Evolutionary conservation across 495 filamentous ascomycete genomes (phyloP), one percentile per base, ranked within the genome.

Genomic region (Arthonia radiata): DNA sequence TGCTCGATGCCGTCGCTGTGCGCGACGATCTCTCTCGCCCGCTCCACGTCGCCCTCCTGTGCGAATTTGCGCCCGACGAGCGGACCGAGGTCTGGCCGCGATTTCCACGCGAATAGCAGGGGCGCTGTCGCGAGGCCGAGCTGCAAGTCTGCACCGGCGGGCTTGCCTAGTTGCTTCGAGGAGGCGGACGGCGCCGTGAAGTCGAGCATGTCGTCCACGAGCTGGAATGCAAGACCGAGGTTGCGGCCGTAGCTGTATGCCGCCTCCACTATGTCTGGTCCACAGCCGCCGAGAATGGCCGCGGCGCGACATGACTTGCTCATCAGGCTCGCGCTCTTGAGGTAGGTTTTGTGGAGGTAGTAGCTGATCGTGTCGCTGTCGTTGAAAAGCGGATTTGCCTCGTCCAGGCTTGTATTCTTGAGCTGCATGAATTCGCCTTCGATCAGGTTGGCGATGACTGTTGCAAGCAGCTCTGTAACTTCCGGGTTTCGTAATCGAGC

Each of bases 381-480:
- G 6, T 11, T 6, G 58, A 74, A 94, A 9, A 57, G 54, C 0
- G 80, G 80, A 34, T 74, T 67, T 31, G 56, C 48, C 49, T 92
- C 83, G 40, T 93, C 83, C 31, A 64, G 59, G 12, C 71, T 74
- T 2, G 86, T 94, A 50, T 97, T 97, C 50, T 91, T 83, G 29
- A 97, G 56, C 53, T 97, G 86, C 82, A 94, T 94, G 56, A 97
- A 92, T 46, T 97, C 86, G 35, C 86, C 86, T 51, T 97, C 89
- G 14, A 97, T 83, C 13, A 97, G 54, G 36, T 97, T 94, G 17
- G 89, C 81, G 37, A 97, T 92, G 15, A 94, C 86, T 3, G 81
- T 94, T 5, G 86, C 81, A 27, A 97, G 51, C 5, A 97, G 62
- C 50, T 97, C 86, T 4, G 77, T 78, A 0, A 94, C 86, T 46